phyloP scores from a whole-genome alignment of 345 rosid genomes.

The Rhodomyrtus tomentosa region DNA sequence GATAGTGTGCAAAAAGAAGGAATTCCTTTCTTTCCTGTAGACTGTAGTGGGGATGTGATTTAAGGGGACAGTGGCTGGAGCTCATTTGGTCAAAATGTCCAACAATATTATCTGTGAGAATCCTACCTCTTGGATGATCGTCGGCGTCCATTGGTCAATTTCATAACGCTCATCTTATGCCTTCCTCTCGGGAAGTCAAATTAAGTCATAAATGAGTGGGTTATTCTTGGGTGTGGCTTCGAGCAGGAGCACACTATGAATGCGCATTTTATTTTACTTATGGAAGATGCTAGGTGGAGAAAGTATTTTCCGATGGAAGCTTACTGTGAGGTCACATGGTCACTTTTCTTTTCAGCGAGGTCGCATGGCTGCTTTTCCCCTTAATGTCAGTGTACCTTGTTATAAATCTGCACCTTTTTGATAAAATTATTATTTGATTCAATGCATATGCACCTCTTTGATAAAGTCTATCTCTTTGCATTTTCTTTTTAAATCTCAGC shows the following conservation, averaged over 20 bases:
- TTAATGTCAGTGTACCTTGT: background rate
- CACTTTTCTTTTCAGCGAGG: background rate
- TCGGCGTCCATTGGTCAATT: too few species aligned
- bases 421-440: background rate
- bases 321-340: background rate
- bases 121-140: too few species aligned
- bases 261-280: too few species aligned
- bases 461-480: background rate
- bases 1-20: background rate
- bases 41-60: background rate
- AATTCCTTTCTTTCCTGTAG: background rate
- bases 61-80: background rate
- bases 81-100: background rate
- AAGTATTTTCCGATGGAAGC: background rate
- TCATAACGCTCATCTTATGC: background rate
- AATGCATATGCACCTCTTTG: background rate
- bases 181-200: background rate
- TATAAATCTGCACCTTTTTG: background rate
- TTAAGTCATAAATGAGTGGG: background rate
- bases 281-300: background rate
- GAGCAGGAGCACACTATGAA: too few species aligned
- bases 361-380: background rate
- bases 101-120: background rate
- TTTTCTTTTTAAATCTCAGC: background rate
- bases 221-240: too few species aligned